Evolutionary conservation across 441 rosid genomes (phyloP).

Genomic region (Eruca vesicaria): DNA sequence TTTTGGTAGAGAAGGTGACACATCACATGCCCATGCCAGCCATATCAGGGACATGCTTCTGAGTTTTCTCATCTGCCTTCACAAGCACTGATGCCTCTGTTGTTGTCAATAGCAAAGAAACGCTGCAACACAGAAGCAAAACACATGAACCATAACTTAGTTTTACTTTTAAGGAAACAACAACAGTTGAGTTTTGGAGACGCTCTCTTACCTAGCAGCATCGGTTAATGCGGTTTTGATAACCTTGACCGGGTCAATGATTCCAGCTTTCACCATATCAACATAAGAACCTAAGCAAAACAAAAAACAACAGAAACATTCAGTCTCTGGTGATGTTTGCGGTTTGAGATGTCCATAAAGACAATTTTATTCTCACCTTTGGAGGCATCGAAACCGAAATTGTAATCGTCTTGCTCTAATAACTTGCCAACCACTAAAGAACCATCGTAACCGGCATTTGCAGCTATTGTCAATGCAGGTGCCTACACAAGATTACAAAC

Average conservation of each 20-base stretch:
- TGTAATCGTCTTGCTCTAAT: conserved; percentile 69
- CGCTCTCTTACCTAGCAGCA: conserved; percentile 69
- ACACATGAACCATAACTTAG: neutral
- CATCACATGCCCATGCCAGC: conserved; percentile 51
- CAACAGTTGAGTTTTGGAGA: neutral
- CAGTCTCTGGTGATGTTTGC: neutral
- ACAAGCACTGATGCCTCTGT: conserved; percentile 77
- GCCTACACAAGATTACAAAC: conserved; percentile 48
- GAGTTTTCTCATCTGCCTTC: conserved; percentile 48
- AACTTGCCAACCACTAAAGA: conserved; percentile 67
- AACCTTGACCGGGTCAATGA: conserved; percentile 87
- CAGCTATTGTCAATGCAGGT: conserved; percentile 66
- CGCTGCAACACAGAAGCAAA: conserved; percentile 31
- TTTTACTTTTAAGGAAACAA: neutral
- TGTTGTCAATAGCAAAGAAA: conserved; percentile 83
- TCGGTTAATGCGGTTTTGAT: conserved; percentile 84
- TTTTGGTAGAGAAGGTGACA: neutral
- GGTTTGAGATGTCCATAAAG: neutral
- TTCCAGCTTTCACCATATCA: conserved; percentile 86
- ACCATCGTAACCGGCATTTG: conserved; percentile 89
- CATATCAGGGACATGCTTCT: conserved; percentile 72
- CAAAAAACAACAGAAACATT: neutral
- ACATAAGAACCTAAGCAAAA: conserved; percentile 58
- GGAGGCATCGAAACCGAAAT: conserved; percentile 88
- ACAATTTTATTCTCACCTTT: conserved; percentile 52